These are phyloP conservation scores for Neolentinus lepideus DNA, from an alignment of 1,284 basidiomycete species.

Conservation along the genomic window DNA sequence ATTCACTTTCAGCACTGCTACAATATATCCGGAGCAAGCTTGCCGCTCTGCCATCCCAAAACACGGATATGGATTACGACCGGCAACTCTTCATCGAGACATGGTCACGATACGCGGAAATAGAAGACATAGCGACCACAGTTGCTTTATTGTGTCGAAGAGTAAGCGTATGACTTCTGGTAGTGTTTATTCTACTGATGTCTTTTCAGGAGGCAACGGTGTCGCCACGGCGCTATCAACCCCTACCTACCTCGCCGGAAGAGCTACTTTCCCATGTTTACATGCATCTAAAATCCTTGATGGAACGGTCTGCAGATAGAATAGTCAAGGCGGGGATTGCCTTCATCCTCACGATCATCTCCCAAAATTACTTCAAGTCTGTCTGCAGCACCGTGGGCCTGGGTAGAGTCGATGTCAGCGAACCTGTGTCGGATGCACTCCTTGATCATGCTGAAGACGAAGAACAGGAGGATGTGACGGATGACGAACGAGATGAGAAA, in stretches of 20 bases:
- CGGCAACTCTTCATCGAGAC: slow-evolving; percentile 12
- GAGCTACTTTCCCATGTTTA: slow-evolving; percentile 51
- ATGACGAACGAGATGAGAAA: slow-evolving; percentile 31
- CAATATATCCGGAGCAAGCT: slow-evolving; percentile 40
- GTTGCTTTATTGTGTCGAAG: slow-evolving; percentile 47
- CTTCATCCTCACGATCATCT: slow-evolving; percentile 54
- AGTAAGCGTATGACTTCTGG: slow-evolving; percentile 30
- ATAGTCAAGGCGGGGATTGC: slow-evolving; percentile 46
- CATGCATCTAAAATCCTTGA: slow-evolving; percentile 35
- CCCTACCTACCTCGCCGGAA: slow-evolving; percentile 34
- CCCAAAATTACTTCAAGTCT: slow-evolving; percentile 48
- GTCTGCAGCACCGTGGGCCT: slow-evolving; percentile 55
- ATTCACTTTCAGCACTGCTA: slow-evolving; percentile 51
- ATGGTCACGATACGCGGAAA: slow-evolving; percentile 45
- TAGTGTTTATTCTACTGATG: neutral
- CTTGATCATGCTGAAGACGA: neutral
- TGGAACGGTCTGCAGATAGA: slow-evolving; percentile 41
- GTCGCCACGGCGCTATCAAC: slow-evolving; percentile 32
- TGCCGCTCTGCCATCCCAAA: slow-evolving; percentile 26
- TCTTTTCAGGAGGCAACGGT: slow-evolving; percentile 29
- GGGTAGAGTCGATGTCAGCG: slow-evolving; percentile 18
- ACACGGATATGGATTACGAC: slow-evolving; percentile 9
- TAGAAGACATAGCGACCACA: slow-evolving; percentile 41
- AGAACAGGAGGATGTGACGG: slow-evolving; percentile 14
- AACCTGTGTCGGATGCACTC: slow-evolving; percentile 20